These are phyloP conservation scores for Tagetes erecta DNA, from an alignment of 129 eudicot species.

Conservation along the genomic window DNA sequence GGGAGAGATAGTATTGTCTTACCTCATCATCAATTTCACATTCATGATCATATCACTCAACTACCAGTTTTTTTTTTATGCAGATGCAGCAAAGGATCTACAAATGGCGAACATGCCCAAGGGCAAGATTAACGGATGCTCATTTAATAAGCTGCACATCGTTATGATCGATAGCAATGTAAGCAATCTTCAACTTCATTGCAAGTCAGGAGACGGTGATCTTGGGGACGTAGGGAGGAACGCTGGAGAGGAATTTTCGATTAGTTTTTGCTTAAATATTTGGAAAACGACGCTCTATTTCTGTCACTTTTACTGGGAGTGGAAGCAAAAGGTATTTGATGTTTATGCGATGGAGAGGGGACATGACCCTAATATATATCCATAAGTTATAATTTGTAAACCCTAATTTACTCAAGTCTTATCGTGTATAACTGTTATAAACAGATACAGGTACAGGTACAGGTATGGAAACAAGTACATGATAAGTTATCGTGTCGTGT, in stretches of 20 bases:
- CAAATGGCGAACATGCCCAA: no score
- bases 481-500: no score
- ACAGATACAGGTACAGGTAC: no score
- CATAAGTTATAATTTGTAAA: no score
- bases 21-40: background rate
- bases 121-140: background rate
- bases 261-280: background rate
- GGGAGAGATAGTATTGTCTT: background rate
- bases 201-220: background rate
- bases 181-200: slow-evolving; percentile 1
- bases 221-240: background rate
- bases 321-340: background rate
- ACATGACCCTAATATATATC: no score
- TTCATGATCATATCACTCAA: background rate
- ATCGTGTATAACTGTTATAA: no score
- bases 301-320: slow-evolving; percentile 6
- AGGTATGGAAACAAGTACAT: no score
- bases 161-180: background rate
- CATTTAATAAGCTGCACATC: no score
- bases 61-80: background rate
- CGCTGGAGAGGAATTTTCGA: background rate
- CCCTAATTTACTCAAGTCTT: no score
- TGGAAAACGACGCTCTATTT: background rate
- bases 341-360: background rate
- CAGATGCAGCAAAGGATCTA: no score